Evolutionary conservation across 257 asterid genomes (phyloP).

Genomic region (Plectranthus barbatus): DNA sequence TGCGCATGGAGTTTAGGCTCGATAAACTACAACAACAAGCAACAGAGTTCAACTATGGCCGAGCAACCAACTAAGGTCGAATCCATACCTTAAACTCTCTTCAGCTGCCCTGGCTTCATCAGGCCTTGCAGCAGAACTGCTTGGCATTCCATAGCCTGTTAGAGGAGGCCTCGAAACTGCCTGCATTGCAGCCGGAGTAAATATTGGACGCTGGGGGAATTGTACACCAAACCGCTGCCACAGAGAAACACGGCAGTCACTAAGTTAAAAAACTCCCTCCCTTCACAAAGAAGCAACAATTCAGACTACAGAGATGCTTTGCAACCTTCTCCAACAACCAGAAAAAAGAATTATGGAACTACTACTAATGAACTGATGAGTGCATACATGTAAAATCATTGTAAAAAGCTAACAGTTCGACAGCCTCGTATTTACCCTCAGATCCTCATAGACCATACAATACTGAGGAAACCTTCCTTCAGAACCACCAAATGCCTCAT

Average conservation of each 20-base stretch:
- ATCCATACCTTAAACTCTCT: slow-evolving; percentile 55
- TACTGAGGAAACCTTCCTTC: slow-evolving; percentile 86
- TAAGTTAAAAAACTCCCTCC: not conserved
- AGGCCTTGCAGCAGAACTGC: slow-evolving; percentile 75
- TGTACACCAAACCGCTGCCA: slow-evolving; percentile 72
- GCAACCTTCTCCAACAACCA: not conserved
- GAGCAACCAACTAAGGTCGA: not conserved
- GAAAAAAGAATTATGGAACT: no score
- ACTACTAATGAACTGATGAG: not conserved
- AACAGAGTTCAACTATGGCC: not conserved
- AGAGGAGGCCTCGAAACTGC: slow-evolving; percentile 50
- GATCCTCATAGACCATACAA: slow-evolving; percentile 76
- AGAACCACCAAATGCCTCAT: slow-evolving; percentile 87
- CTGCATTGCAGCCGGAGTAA: slow-evolving; percentile 60
- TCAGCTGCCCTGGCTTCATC: slow-evolving; percentile 80
- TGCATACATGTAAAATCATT: not conserved
- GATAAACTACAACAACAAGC: slow-evolving; percentile 39
- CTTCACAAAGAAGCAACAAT: not conserved
- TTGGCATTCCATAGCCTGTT: slow-evolving; percentile 92
- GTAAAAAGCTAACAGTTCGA: not conserved
- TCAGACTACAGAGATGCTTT: not conserved
- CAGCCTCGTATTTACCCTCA: slow-evolving; percentile 43
- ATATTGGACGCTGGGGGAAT: slow-evolving; percentile 68
- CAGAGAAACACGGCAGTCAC: not conserved
- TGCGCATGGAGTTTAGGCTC: slow-evolving; percentile 46